Evolutionary conservation across 2,329 filamentous ascomycete genomes (phyloP).

Genomic region (Gyromitra esculenta): DNA sequence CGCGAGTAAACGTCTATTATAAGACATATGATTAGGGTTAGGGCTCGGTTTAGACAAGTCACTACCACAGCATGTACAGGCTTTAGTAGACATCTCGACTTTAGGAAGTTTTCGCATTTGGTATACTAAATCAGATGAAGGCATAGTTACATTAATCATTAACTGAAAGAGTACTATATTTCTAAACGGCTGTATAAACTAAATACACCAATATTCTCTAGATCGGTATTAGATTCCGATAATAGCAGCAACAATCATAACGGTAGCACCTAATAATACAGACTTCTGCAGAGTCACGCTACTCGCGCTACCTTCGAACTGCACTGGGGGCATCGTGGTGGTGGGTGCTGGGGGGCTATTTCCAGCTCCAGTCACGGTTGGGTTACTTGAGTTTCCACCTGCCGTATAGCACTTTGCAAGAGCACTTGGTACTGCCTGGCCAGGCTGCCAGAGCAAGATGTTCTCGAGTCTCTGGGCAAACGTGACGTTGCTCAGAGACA

Average conservation of each 20-base stretch:
- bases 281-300: not conserved
- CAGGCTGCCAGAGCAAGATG: slow-evolving; percentile 44
- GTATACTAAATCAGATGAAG: too few relatives aligned
- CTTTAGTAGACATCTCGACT: too few relatives aligned
- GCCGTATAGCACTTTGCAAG: slow-evolving; percentile 4
- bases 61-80: too few relatives aligned
- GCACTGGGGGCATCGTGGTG: not conserved
- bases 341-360: not conserved
- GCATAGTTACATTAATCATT: not conserved
- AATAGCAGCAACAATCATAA: slow-evolving; percentile 5
- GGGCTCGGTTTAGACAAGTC: too few relatives aligned
- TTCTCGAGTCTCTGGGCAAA: slow-evolving; percentile 40
- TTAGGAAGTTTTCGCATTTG: too few relatives aligned
- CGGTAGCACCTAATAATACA: not conserved
- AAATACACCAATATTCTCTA: not conserved
- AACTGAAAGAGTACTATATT: not conserved
- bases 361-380: not conserved
- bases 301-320: not conserved
- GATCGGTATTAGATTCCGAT: not conserved
- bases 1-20: too few relatives aligned
- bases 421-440: slow-evolving; percentile 13
- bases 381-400: not conserved
- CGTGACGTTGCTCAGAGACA: slow-evolving; percentile 39
- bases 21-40: too few relatives aligned
- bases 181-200: not conserved